Percentiles rank a stretch among this genome's conserved stretches.
Conservation (phyloP, 129 eudicot species). For the Calendula officinalis region DNA sequence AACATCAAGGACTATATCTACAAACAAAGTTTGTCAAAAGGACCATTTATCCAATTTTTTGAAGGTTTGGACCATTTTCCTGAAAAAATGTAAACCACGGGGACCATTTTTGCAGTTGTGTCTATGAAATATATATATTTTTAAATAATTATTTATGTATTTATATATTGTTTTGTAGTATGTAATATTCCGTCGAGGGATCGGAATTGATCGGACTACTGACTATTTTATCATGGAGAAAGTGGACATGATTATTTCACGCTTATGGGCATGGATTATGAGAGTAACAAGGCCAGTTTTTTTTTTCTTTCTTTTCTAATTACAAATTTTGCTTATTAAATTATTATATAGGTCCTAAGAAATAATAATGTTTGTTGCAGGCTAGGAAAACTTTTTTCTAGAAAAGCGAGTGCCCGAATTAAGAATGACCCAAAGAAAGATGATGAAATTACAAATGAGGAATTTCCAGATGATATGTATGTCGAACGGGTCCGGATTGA, state of each 20-base stretch:
- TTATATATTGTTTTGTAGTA: slow-evolving; percentile 46
- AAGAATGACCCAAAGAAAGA: slow-evolving; percentile 50
- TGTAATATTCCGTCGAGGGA: slow-evolving; percentile 84
- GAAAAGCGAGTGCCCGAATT: slow-evolving; percentile 41
- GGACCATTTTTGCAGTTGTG: no score
- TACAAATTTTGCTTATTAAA: slow-evolving; percentile 2
- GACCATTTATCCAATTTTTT: no score
- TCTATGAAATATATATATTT: no score
- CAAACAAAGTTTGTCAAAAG: no score
- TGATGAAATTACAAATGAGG: slow-evolving; percentile 50
- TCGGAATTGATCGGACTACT: slow-evolving; percentile 80
- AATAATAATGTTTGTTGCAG: slow-evolving; percentile 32
- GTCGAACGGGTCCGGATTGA: slow-evolving; percentile 87
- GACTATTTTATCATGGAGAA: slow-evolving; percentile 78
- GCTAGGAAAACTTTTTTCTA: slow-evolving; percentile 50
- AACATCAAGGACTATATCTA: no score
- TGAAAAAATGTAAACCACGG: no score
- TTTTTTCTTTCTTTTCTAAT: not conserved
- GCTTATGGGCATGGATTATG: slow-evolving; percentile 73
- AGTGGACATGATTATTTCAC: slow-evolving; percentile 80
- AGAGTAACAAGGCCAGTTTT: slow-evolving; percentile 58
- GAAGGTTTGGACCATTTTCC: no score
- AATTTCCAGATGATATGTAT: slow-evolving; percentile 50
- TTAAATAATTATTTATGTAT: slow-evolving; percentile 11
- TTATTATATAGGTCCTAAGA: not conserved